Base-by-base conservation (phyloP, 306 rosid genomes). In the Cucurbita argyrosperma region DNA sequence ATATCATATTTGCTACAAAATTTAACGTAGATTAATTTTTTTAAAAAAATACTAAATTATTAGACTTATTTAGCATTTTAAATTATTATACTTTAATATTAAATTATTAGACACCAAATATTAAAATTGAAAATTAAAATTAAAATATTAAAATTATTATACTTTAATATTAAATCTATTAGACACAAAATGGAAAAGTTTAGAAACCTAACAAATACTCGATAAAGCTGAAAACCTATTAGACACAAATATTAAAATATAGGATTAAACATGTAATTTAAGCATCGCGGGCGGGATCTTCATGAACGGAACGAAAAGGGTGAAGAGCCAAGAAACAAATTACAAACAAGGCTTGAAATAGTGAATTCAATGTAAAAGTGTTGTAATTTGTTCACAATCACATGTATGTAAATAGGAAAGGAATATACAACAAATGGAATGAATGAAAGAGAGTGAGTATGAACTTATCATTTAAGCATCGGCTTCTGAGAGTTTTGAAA, bases 401-500 rank as follows among this genome's bases (percentile, higher is more conserved):
- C 57, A 16, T 15, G 49, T 15, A 68, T 47, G 13, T 5, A 49
- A 66, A 66, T 0, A 66, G 30, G 26, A 72, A 30, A 55, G 76
- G 39, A 40, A 51, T 4, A 71, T 13, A 14, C 14, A 50, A 14
- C 14, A 50, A 1, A 50, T 14, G 54, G 18, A 50, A 50, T 5
- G 18, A 50, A 50, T 14, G 54, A 38, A 72, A 55, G 30, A 21
- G 23, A 51, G 52, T 4, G 23, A 51, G 52, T 4, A 13, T 38
- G 14, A 46, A 76, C 35, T 39, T 5, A 16, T 62, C 76, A 39
- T 55, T 54, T 55, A 51, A 13, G 12, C 30, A 49, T 5, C 30
- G 38, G 83, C 56, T 76, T 59, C 6, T 49, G 60, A 35, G 71
- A 30, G 6, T 82, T 80, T 51, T 94, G 95, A 76, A 89, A 77